Conservation (phyloP, 768 basidiomycete species). For the Leccinum arenicola region DNA sequence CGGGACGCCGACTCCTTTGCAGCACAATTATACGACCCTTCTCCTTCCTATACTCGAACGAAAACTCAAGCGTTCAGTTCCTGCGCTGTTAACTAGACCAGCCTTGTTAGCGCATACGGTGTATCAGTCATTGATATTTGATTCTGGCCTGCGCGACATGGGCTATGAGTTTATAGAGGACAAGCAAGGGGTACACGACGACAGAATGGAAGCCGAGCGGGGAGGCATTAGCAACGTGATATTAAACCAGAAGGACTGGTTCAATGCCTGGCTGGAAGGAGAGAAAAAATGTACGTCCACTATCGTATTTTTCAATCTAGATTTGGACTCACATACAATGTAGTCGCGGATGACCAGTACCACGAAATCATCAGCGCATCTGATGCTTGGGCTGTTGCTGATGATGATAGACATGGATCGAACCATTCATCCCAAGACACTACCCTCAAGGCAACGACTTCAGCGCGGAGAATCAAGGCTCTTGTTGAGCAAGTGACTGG, state of each 20-base stretch:
- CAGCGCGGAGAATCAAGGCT: slow-evolving; percentile 78
- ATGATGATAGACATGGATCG: slow-evolving; percentile 54
- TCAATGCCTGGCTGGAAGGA: slow-evolving; percentile 83
- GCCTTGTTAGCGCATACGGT: slow-evolving; percentile 93
- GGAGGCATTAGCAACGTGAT: slow-evolving; percentile 80
- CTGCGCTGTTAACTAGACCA: slow-evolving; percentile 70
- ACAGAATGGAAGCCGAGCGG: slow-evolving; percentile 45
- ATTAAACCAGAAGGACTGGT: slow-evolving; percentile 84
- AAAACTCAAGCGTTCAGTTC: slow-evolving; percentile 74
- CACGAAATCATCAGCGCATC: slow-evolving; percentile 73
- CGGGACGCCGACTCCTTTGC: slow-evolving; percentile 5
- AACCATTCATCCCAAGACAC: slow-evolving; percentile 17
- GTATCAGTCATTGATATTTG: slow-evolving; percentile 88
- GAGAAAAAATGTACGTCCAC: slow-evolving; percentile 78
- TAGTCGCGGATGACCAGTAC: slow-evolving; percentile 89
- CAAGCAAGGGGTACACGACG: slow-evolving; percentile 16
- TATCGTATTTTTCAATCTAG: neutral
- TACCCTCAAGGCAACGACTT: slow-evolving; percentile 71
- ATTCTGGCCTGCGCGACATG: slow-evolving; percentile 69
- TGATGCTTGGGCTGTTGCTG: slow-evolving; percentile 84
- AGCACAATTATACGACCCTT: slow-evolving; percentile 82
- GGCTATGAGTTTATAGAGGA: slow-evolving; percentile 55
- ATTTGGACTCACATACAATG: neutral
- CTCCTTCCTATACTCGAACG: slow-evolving; percentile 75
- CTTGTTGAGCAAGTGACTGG: slow-evolving; percentile 92